A percentile compares a stretch with the other conserved stretches of the same genome.
Evolutionary conservation across 2,329 filamentous ascomycete species (phyloP).

Genomic region (Fusarium camptoceras): DNA sequence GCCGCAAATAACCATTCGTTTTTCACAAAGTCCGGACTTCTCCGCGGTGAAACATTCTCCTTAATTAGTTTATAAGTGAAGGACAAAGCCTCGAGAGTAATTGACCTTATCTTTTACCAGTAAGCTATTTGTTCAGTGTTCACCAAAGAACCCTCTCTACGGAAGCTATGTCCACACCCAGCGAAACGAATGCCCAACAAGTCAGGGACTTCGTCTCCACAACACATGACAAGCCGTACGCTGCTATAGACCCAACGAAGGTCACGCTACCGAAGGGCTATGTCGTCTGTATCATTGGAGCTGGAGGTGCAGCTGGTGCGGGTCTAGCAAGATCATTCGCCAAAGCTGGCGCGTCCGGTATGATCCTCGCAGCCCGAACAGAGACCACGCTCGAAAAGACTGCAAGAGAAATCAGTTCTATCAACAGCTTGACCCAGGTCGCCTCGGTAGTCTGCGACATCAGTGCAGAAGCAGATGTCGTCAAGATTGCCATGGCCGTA

Average conservation of each 20-base stretch:
- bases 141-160: neutral
- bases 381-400: neutral
- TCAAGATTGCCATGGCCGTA: neutral
- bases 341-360: neutral
- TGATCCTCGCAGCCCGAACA: constrained; percentile 11
- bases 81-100: accelerated
- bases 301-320: constrained; percentile 8
- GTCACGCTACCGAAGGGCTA: neutral
- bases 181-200: neutral
- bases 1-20: neutral
- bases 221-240: constrained; percentile 1
- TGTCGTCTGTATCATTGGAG: constrained; percentile 14
- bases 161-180: neutral
- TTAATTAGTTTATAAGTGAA: neutral
- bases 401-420: accelerated
- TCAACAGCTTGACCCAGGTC: neutral
- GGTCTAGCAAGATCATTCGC: constrained; percentile 7
- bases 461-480: neutral
- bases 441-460: neutral
- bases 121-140: neutral
- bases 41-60: accelerated
- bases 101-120: accelerated
- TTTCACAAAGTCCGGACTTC: neutral
- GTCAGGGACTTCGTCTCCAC: neutral
- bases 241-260: neutral